phyloP scores from a whole-genome alignment of 805 yeast genomes.

The Teunomyces barrocoloradensis region DNA sequence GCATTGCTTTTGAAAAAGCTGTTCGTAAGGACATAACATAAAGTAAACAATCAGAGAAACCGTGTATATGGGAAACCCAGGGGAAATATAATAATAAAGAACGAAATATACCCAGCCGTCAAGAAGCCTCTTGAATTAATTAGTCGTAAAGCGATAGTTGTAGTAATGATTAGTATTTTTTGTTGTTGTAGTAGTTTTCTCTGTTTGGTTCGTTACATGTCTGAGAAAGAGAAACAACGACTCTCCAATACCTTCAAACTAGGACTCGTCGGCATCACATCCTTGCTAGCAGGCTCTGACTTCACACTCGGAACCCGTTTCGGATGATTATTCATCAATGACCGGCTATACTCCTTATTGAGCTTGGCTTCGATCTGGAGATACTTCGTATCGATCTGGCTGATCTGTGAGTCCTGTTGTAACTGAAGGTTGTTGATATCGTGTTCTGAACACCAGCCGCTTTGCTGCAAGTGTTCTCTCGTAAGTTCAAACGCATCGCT shows the following conservation, averaged over 20 bases:
- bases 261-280: constrained; percentile 23
- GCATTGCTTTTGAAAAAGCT: neutral
- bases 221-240: constrained; percentile 26
- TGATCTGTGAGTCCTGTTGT: constrained; percentile 35
- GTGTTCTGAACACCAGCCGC: constrained; percentile 44
- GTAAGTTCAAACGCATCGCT: constrained; percentile 34
- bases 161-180: neutral
- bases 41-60: neutral
- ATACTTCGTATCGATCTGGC: constrained; percentile 38
- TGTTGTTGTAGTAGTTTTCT: neutral
- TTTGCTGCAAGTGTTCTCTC: constrained; percentile 26
- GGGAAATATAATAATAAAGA: neutral
- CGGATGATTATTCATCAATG: constrained; percentile 17
- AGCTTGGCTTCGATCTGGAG: constrained; percentile 37
- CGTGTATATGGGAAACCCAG: neutral
- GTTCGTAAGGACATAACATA: neutral
- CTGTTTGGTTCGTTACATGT: constrained; percentile 2
- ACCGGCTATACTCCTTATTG: constrained; percentile 25
- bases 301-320: constrained; percentile 1
- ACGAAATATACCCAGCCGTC: constrained; percentile 2
- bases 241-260: constrained; percentile 34
- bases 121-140: constrained; percentile 1
- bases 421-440: constrained; percentile 39
- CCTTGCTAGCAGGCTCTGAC: constrained; percentile 1
- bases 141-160: constrained; percentile 2